These are phyloP conservation scores for Picea sitchensis DNA, from an alignment of 75 land plant species.

Conservation along the genomic window DNA sequence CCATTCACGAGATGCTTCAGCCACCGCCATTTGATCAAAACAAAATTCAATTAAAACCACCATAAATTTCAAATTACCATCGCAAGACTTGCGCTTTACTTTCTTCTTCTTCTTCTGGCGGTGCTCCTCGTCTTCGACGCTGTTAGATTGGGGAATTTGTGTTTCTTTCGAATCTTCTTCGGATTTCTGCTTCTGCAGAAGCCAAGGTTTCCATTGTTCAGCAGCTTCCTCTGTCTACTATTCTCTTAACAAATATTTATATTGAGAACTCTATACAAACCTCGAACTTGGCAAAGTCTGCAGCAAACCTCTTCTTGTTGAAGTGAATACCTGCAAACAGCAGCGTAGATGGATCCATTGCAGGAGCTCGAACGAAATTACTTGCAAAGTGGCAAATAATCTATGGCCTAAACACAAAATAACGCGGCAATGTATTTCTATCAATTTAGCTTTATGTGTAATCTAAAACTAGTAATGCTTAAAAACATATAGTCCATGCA, in stretches of 20 bases:
- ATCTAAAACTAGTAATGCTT: too few species aligned
- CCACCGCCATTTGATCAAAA: neutral
- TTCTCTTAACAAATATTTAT: slow-evolving; percentile 4
- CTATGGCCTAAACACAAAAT: too few species aligned
- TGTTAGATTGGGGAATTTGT: neutral
- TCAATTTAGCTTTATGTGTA: too few species aligned
- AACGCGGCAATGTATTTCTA: too few species aligned
- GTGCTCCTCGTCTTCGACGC: neutral
- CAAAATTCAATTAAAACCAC: neutral
- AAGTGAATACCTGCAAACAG: slow-evolving; percentile 66
- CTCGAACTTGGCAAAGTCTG: slow-evolving; percentile 62
- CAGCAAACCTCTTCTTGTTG: slow-evolving; percentile 55
- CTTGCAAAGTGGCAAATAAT: too few species aligned
- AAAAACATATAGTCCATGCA: too few species aligned
- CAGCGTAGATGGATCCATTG: slow-evolving; percentile 16
- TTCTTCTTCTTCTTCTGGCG: slow-evolving; percentile 31
- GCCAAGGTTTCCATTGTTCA: neutral
- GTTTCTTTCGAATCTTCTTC: slow-evolving; percentile 5
- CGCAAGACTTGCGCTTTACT: neutral
- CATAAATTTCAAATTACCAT: slow-evolving; percentile 9
- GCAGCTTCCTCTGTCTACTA: neutral
- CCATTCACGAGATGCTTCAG: neutral
- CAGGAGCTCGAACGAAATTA: too few species aligned
- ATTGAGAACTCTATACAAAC: slow-evolving; percentile 13
- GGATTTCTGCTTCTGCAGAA: slow-evolving; percentile 2